Evolutionary conservation across 164 flowering plant species (phyloP).

Genomic region (Berberis vulgaris): DNA sequence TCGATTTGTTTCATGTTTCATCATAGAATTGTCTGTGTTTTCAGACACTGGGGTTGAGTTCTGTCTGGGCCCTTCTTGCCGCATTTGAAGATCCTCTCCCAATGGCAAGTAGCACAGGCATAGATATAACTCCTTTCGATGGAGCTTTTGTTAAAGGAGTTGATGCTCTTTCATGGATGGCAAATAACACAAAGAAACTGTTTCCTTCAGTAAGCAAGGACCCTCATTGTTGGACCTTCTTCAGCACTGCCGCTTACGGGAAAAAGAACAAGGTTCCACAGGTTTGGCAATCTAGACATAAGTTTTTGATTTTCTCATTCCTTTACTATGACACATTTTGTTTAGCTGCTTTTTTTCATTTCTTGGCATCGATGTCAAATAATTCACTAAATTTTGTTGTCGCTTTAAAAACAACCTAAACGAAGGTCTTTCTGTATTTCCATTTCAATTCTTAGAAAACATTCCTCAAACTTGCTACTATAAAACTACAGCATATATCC

Average conservation of each 20-base stretch:
- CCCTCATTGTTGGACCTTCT: conserved; percentile 91
- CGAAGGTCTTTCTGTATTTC: too few relatives aligned
- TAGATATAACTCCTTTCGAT: conserved; percentile 40
- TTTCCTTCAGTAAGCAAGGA: conserved; percentile 26
- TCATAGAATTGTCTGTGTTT: conserved; percentile 8
- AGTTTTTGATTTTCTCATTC: too few relatives aligned
- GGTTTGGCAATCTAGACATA: conserved; percentile 29
- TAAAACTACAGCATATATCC: too few relatives aligned
- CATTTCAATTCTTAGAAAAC: too few relatives aligned
- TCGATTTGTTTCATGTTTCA: conserved; percentile 3
- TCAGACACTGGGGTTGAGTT: conserved; percentile 78
- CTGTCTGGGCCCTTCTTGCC: conserved; percentile 94
- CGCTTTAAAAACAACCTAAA: too few relatives aligned
- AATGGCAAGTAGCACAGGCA: conserved; percentile 18
- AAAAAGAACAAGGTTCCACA: conserved; percentile 89
- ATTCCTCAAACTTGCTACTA: too few relatives aligned
- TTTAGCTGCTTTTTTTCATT: too few relatives aligned
- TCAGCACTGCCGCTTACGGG: conserved; percentile 81
- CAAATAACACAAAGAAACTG: conserved; percentile 72
- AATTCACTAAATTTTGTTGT: too few relatives aligned
- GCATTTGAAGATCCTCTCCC: conserved; percentile 96
- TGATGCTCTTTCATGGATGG: conserved; percentile 94
- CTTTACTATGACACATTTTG: too few relatives aligned
- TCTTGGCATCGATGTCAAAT: too few relatives aligned
- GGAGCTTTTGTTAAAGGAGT: conserved; percentile 95